These are phyloP conservation scores for Exophiala oligosperma DNA, from an alignment of 2,329 filamentous ascomycete genomes.

Conservation along the genomic window DNA sequence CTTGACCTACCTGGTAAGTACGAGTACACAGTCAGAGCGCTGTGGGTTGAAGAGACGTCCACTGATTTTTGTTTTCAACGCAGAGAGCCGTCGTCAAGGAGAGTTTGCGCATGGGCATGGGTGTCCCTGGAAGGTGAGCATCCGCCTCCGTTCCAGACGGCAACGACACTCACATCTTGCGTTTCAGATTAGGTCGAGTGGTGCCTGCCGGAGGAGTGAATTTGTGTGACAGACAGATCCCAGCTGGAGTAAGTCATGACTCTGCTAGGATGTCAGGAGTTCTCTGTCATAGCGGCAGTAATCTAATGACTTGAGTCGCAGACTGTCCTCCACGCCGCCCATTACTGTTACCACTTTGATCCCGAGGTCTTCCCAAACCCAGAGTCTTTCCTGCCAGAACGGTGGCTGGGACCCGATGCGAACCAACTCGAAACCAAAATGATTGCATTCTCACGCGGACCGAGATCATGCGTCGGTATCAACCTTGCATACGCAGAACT, in stretches of 20 bases:
- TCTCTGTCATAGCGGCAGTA: not conserved
- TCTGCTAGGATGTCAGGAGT: not conserved
- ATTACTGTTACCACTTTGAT: conserved; percentile 13
- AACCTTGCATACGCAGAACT: conserved; percentile 37
- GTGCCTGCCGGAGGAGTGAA: conserved; percentile 10
- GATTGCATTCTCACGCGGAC: conserved; percentile 21
- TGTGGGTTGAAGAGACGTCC: not conserved
- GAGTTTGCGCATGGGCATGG: conserved; percentile 8
- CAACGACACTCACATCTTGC: not conserved
- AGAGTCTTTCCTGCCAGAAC: conserved; percentile 16
- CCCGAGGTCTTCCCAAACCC: conserved; percentile 12
- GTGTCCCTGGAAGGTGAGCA: conserved; percentile 7
- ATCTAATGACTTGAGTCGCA: not conserved
- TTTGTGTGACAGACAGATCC: conserved; percentile 6
- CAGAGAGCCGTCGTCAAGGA: conserved; percentile 18
- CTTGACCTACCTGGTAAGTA: conserved; percentile 13
- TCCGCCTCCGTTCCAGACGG: not conserved
- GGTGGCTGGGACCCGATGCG: conserved; percentile 9
- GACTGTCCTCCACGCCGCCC: conserved; percentile 7
- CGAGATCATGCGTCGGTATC: conserved; percentile 25
- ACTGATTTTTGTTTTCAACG: not conserved
- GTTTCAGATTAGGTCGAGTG: conserved; percentile 3
- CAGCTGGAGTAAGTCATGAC: conserved; percentile 2
- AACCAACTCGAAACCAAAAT: conserved; percentile 13
- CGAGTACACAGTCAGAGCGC: not conserved